Base-by-base conservation (phyloP, 176 grass and related monocot species). In the Chloris gayana region DNA sequence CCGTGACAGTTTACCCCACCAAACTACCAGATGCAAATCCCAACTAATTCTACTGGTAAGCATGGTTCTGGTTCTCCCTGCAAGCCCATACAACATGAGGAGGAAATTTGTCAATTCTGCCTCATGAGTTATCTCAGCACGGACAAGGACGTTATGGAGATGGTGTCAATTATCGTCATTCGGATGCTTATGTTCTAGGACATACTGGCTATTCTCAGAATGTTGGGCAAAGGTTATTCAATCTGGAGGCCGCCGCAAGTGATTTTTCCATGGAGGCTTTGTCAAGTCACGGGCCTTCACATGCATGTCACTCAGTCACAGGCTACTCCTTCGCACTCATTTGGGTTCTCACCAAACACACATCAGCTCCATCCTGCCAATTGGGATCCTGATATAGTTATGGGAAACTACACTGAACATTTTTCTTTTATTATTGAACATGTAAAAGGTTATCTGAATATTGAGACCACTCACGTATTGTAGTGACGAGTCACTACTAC, bases 361-460 rank as follows among this genome's bases (percentile, higher is more conserved):
- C n/a, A n/a, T 85, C 84, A 75, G 91, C 80, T 85, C 86, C 89
- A 73, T 82, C 88, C 93, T 64, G 89, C 88, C 84, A 85, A 95
- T 72, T 99, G 93, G 97, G 97, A 99, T 70, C 97, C 97, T 72
- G 80, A 95, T 99, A 95, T 79, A 95, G 97, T 93, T 99, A 76
- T 82, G 27, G 42, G 67, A 78, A 83, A 47, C n/a, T 14, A 79
- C 61, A 46, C 72, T 80, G 24, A n/a, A 60, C 45, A 75, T 51
- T 70, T 57, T 47, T 88, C 67, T 50, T 86, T 38, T 71, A 75
- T n/a, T n/a, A n/a, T 27, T 29, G 9, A 76, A 77, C 37, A 58
- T 82, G 54, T 65, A 71, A 76, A 80, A 77, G 15, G 33, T 67
- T 45, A 35, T 11, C 35, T 76, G 58, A 30, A 78, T 44, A 77